Base-by-base conservation (phyloP, 306 rosid species). In the Castanea crenata region DNA sequence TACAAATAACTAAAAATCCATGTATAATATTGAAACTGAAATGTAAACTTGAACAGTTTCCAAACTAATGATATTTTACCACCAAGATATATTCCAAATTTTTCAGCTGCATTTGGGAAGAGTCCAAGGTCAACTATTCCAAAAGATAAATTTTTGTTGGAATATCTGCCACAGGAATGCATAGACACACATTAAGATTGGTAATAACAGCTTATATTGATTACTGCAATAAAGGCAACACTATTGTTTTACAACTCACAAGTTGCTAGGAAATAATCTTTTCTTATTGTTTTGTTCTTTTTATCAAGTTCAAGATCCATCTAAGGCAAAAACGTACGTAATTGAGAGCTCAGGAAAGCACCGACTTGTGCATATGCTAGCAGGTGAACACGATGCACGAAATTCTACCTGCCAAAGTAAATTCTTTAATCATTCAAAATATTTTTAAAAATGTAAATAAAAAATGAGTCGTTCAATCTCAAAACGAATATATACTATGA, bases 101-200 rank as follows among this genome's bases (percentile, higher is more conserved):
- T 86, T 72, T 80, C 92, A 8, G 97, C 97, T 71, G 94, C 96
- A 76, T 91, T 95, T 76, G 99, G 99, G 87, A 95, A 95, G 82
- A 95, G 89, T 38, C 99, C 98, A 70, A 95, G 92, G 79, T 92
- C 94, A 88, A 95, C 90, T 77, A 89, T 87, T 82, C 94, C 99
- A 84, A 92, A 92, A 58, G 98, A 91, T 32, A 95, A 86, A 72
- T 73, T 88, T 89, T 87, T 95, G 91, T 78, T 92, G 25, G 99
- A 92, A 81, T 95, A 95, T 83, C 99, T 95, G 92, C 82, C 38
- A 77, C 8, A 70, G 35, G 56, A 72, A 79, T 69, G 79, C 73
- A 87, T 31, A 61, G 82, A 65, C 55, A 83, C 52, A 51, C 54
- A 56, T 51, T 49, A 12, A 57, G 81, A 35, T 52, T 18, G 79